A percentile compares a stretch with the other conserved stretches of the same genome.
Conservation (phyloP, 352 stramenopile genomes). For the Globisporangium takayamanum region DNA sequence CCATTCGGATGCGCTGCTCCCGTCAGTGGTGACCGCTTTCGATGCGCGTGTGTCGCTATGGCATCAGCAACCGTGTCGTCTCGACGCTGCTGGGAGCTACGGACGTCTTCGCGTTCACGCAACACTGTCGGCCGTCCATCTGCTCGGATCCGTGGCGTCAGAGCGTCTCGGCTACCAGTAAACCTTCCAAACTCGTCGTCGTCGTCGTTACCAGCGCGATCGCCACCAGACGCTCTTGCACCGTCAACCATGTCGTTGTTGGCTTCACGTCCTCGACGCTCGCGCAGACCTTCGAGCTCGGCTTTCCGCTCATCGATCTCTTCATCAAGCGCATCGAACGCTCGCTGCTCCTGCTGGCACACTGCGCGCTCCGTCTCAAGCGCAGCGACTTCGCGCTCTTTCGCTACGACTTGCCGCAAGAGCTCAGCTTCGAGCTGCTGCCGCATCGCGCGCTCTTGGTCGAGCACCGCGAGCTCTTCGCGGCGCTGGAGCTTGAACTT, state of each 20-base stretch:
- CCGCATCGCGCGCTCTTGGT: slow-evolving; percentile 48
- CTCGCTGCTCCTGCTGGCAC: slow-evolving; percentile 24
- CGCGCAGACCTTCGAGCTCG: slow-evolving; percentile 5
- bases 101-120: too few relatives aligned
- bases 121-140: not conserved
- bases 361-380: slow-evolving; percentile 26
- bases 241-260: too few relatives aligned
- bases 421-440: slow-evolving; percentile 48
- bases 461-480: slow-evolving; percentile 36
- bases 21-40: too few relatives aligned
- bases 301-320: slow-evolving; percentile 17
- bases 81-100: too few relatives aligned
- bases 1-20: too few relatives aligned
- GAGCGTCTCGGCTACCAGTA: too few relatives aligned
- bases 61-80: too few relatives aligned
- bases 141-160: too few relatives aligned
- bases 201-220: not conserved
- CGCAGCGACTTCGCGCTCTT: slow-evolving; percentile 42
- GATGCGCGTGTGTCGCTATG: too few relatives aligned
- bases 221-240: too few relatives aligned
- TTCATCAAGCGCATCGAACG: slow-evolving; percentile 21
- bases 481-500: slow-evolving; percentile 27
- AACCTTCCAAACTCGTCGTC: too few relatives aligned
- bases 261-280: not conserved
- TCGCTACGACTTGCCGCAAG: slow-evolving; percentile 28